Evolutionary conservation across 129 eudicot species (phyloP), one percentile per base, ranked within the genome.

Genomic region (Cynara cardunculus): DNA sequence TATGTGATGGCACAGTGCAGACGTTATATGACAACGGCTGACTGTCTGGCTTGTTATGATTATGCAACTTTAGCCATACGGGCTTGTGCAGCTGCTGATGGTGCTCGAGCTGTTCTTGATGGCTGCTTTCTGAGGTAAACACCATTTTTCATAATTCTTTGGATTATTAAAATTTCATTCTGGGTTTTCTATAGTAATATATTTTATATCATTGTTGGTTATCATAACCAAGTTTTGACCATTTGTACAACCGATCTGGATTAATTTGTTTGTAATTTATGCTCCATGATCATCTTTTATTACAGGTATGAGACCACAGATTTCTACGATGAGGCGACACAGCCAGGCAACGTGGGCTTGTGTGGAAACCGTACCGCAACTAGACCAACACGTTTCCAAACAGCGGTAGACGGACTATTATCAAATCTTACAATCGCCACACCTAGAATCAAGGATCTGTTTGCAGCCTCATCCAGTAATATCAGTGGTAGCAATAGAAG

Each of bases 121-220:
- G 94, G 91, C 71, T 86, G 94, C 85, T 90, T 87, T 65, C 88
- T 90, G 66, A 90, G 94, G 94, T 85, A 26, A 75, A 24, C 12
- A 21, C 4, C 49, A 39, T 39, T 9, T 37, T 8, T 39, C 49
- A 9, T 39, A 34, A 34, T 34, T 44, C 56, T 44, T 12, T 44
- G 18, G 56, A 12, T 10, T 44, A 44, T 44, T 44, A 34, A 6
- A 34, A 5, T 34, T 34, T 34, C 9, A 9, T 5, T 34, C 39
- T 34, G 39, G 7, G 9, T 34, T 34, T 34, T 34, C 9, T 34
- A n/a, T n/a, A n/a, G n/a, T n/a, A n/a, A n/a, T n/a, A n/a, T n/a
- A n/a, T n/a, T n/a, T n/a, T n/a, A n/a, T n/a, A n/a, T n/a, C n/a
- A n/a, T n/a, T n/a, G n/a, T n/a, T n/a, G n/a, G n/a, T n/a, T n/a